These are phyloP conservation scores for Yamadazyma songkhlaensis DNA, from an alignment of 1,139 yeast genomes.

Conservation along the genomic window DNA sequence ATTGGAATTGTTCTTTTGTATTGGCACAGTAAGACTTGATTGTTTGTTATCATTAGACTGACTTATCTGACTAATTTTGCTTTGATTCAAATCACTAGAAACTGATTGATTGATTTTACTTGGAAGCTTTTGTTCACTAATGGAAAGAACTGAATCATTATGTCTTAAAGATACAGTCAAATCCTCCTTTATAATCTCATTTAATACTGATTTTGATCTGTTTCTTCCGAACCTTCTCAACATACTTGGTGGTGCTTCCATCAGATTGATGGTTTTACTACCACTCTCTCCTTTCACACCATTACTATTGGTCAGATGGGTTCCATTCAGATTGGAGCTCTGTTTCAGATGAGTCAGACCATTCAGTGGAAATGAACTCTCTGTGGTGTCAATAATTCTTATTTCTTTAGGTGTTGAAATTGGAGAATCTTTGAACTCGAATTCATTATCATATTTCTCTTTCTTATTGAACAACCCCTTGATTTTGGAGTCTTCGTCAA, in stretches of 20 bases:
- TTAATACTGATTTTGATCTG: conserved; percentile 8
- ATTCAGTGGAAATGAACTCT: no score
- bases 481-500: conserved; percentile 15
- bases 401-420: neutral
- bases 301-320: no score
- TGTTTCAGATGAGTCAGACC: no score
- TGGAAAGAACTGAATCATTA: conserved; percentile 39
- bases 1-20: neutral
- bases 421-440: neutral
- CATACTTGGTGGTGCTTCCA: conserved; percentile 10
- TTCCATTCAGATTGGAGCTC: no score
- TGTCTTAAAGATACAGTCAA: conserved; percentile 40
- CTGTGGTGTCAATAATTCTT: no score
- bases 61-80: conserved; percentile 13
- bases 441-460: neutral
- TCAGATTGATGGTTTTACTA: no score
- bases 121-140: conserved; percentile 21
- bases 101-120: conserved; percentile 8
- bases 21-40: conserved; percentile 1
- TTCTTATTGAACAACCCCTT: conserved; percentile 22
- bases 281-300: no score
- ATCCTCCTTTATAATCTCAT: conserved; percentile 17
- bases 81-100: conserved; percentile 19
- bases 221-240: conserved; percentile 10
- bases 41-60: conserved; percentile 2